Conservation (phyloP, 2,329 filamentous ascomycete genomes). For the Fusarium continuum region DNA sequence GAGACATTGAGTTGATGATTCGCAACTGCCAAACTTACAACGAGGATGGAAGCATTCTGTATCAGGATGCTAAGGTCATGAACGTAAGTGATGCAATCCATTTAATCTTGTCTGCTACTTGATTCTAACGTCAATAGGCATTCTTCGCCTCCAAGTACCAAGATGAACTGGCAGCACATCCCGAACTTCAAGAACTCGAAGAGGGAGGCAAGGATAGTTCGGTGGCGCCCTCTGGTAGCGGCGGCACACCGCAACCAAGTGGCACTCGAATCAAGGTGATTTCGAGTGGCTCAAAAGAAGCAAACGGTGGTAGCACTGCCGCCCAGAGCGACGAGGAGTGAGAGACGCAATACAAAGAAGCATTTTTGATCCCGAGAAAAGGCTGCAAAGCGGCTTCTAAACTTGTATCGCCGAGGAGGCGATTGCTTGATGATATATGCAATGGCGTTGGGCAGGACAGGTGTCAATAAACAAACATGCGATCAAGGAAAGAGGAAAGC, state of each 20-base stretch:
- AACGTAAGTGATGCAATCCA: slow-evolving; percentile 66
- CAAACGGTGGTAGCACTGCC: slow-evolving; percentile 51
- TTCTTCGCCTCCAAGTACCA: slow-evolving; percentile 65
- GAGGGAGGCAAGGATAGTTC: slow-evolving; percentile 53
- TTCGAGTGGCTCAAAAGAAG: slow-evolving; percentile 51
- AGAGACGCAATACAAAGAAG: slow-evolving; percentile 17
- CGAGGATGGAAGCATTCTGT: slow-evolving; percentile 92
- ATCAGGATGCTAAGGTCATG: slow-evolving; percentile 90
- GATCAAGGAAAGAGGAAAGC: slow-evolving; percentile 39
- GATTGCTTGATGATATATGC: slow-evolving; percentile 47
- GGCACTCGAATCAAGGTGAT: slow-evolving; percentile 77
- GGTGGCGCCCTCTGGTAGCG: slow-evolving; percentile 63
- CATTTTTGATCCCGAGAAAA: slow-evolving; percentile 2
- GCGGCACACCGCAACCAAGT: slow-evolving; percentile 71
- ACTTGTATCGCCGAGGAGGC: slow-evolving; percentile 26
- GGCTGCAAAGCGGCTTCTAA: slow-evolving; percentile 16
- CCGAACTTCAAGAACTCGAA: slow-evolving; percentile 66
- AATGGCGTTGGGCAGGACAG: slow-evolving; percentile 44
- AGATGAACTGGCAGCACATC: slow-evolving; percentile 62
- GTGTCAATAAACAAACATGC: slow-evolving; percentile 39
- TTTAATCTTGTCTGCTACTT: background rate
- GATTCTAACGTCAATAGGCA: slow-evolving; percentile 57
- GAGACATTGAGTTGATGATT: slow-evolving; percentile 85
- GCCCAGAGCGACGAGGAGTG: slow-evolving; percentile 65
- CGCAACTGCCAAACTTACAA: slow-evolving; percentile 96